Base-by-base conservation (phyloP, 179 eudicot species). In the Dionaea muscipula region DNA sequence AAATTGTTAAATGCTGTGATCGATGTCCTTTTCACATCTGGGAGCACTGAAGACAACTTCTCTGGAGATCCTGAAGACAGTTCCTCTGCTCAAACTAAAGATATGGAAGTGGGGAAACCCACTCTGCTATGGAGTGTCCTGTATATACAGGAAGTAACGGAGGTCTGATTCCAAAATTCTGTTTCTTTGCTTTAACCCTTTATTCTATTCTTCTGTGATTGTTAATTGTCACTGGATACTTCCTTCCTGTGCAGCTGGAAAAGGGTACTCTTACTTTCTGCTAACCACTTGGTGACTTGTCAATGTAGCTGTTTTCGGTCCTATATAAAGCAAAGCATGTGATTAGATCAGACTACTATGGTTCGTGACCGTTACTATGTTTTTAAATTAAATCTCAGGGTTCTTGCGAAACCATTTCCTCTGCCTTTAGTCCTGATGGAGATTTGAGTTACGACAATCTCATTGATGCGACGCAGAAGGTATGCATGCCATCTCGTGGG, bases 351-450 rank as follows among this genome's bases (percentile, higher is more conserved):
- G n/a, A n/a, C n/a, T n/a, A n/a, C n/a, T n/a, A n/a, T n/a, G n/a
- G 35, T 11, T 31, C 35, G 10, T 31, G 35, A 31, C 35, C 10
- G 35, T 31, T 6, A 31, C 35, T 31, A 31, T 31, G 35, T 4
- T 4, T 4, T 31, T 11, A 4, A 4, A 31, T 25, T 33, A 50
- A 14, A 27, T 74, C 62, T 35, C 75, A 85, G 88, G 78, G 73
- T 47, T 65, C 80, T 16, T 72, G 51, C 65, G 75, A 64, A 24
- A 56, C 78, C 35, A 67, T 86, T 54, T 53, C 67, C 68, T 70
- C 69, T 51, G 63, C 72, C 18, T 76, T 84, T 26, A 75, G 77
- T 64, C 97, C 97, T 18, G 97, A 89, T 60, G 83, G 74, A 55
- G 73, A 72, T 62, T 68, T 89, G 59, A 75, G 76, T 73, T 85